phyloP scores from a whole-genome alignment of 1,139 yeast genomes.

The Protomyces lactucae-debilis region DNA sequence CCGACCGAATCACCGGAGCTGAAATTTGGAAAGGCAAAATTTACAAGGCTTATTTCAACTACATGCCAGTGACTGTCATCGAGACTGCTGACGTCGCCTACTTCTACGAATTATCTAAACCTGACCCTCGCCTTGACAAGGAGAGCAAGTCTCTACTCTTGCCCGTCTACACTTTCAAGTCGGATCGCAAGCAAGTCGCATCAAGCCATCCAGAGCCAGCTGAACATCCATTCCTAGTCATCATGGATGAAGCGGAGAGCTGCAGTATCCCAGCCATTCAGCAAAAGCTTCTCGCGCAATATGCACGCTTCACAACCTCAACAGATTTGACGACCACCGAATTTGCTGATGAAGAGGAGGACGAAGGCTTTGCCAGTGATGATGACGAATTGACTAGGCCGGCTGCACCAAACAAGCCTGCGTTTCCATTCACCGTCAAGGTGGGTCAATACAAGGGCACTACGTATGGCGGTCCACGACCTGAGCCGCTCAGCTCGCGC shows the following conservation, averaged over 20 bases:
- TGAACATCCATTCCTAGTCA: slow-evolving; percentile 72
- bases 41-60: slow-evolving; percentile 63
- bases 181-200: slow-evolving; percentile 40
- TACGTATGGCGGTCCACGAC: neutral
- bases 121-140: slow-evolving; percentile 18
- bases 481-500: neutral
- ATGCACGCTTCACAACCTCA: slow-evolving; percentile 32
- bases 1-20: slow-evolving; percentile 49
- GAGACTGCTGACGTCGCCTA: slow-evolving; percentile 56
- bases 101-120: slow-evolving; percentile 59
- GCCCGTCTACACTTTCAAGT: slow-evolving; percentile 51
- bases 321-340: neutral
- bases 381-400: slow-evolving; percentile 3
- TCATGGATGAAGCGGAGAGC: slow-evolving; percentile 49
- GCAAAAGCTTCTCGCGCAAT: slow-evolving; percentile 44
- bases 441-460: slow-evolving; percentile 18
- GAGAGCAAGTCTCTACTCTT: slow-evolving; percentile 48
- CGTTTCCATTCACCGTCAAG: slow-evolving; percentile 9
- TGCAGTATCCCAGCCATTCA: slow-evolving; percentile 54
- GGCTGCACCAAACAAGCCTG: neutral
- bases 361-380: slow-evolving; percentile 3
- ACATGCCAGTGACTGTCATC: slow-evolving; percentile 59
- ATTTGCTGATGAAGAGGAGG: neutral
- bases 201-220: slow-evolving; percentile 40
- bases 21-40: slow-evolving; percentile 69